Percentiles rank a stretch among this genome's conserved stretches.
These are phyloP conservation scores for Clavispora fructus DNA, from an alignment of 805 yeast species.

Conservation along the genomic window DNA sequence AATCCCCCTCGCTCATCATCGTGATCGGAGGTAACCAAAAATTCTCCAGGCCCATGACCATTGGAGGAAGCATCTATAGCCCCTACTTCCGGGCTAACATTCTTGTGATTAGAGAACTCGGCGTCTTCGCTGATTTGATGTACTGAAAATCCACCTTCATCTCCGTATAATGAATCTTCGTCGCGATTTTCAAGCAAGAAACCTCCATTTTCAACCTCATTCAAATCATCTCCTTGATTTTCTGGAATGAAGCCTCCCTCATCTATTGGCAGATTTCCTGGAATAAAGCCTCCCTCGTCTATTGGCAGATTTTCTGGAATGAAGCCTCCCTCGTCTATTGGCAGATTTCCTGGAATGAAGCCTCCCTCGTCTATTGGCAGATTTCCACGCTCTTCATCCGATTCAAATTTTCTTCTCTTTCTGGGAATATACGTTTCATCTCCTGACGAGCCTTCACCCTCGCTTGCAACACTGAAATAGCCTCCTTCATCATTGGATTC, in stretches of 20 bases:
- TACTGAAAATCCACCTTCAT: neutral
- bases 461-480: slow-evolving; percentile 18
- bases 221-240: slow-evolving; percentile 8
- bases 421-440: slow-evolving; percentile 6
- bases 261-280: neutral
- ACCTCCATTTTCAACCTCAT: slow-evolving; percentile 2
- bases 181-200: neutral
- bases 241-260: slow-evolving; percentile 2
- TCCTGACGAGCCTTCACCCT: slow-evolving; percentile 7
- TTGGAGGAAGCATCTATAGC: too few relatives aligned
- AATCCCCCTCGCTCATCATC: too few relatives aligned
- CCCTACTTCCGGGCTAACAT: too few relatives aligned
- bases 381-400: neutral
- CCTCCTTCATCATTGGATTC: slow-evolving; percentile 12
- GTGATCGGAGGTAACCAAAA: too few relatives aligned
- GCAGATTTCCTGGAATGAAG: slow-evolving; percentile 1
- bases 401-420: neutral
- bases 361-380: neutral
- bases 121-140: too few relatives aligned
- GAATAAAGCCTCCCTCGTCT: neutral
- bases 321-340: neutral
- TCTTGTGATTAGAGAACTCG: too few relatives aligned
- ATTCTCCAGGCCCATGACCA: too few relatives aligned
- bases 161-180: neutral
- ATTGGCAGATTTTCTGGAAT: neutral